phyloP scores from a whole-genome alignment of 768 basidiomycete species.

The Hirschioporus abietinus region DNA sequence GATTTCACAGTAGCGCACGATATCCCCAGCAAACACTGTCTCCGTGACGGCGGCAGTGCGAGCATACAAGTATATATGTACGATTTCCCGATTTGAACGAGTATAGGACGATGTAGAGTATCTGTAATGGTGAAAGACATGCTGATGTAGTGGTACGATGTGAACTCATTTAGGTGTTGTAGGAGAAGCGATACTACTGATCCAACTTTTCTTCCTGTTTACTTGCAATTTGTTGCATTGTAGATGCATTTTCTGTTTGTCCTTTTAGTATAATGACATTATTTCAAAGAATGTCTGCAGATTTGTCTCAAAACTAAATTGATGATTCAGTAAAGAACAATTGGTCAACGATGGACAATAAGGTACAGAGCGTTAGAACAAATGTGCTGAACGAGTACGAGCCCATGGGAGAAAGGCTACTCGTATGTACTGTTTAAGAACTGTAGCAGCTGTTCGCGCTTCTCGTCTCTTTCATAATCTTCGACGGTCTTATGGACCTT shows the following conservation, averaged over 20 bases:
- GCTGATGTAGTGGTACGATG: not conserved
- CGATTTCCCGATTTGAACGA: not conserved
- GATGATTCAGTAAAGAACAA: too few relatives aligned
- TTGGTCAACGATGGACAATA: too few relatives aligned
- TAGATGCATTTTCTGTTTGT: not conserved
- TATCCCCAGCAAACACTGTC: not conserved
- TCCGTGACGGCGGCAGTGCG: too few relatives aligned
- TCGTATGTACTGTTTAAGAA: slow-evolving; percentile 53
- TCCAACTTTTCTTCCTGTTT: not conserved
- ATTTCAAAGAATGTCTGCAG: too few relatives aligned
- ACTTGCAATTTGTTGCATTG: not conserved
- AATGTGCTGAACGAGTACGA: not conserved
- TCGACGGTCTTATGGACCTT: slow-evolving; percentile 56
- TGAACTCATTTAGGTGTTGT: not conserved
- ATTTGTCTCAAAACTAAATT: too few relatives aligned
- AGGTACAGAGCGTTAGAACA: too few relatives aligned
- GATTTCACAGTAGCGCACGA: not conserved
- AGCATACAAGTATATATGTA: not conserved
- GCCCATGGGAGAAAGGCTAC: slow-evolving; percentile 10
- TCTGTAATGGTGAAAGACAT: not conserved
- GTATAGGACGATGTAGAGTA: not conserved
- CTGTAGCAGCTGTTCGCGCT: slow-evolving; percentile 45
- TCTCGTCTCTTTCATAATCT: slow-evolving; percentile 52
- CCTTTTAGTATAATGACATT: too few relatives aligned
- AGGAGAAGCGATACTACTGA: not conserved